phyloP scores from a whole-genome alignment of 2,329 filamentous ascomycete species.

The Aureobasidium namibiae region DNA sequence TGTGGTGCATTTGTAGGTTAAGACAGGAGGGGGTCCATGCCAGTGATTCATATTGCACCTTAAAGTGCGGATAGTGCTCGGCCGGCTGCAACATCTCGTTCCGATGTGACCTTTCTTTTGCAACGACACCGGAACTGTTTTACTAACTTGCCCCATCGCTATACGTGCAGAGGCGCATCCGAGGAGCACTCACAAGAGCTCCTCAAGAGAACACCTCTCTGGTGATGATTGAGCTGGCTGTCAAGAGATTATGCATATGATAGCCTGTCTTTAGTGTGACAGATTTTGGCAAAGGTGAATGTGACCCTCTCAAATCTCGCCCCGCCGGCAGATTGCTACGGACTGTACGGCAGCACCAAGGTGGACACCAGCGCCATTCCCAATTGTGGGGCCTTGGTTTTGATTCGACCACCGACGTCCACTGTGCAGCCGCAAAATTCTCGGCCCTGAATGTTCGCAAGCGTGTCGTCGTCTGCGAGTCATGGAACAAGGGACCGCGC shows the following conservation, averaged over 20 bases:
- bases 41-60: background rate
- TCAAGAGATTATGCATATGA: background rate
- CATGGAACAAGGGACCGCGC: background rate
- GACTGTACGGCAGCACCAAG: background rate
- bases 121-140: no score
- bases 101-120: background rate
- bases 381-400: background rate
- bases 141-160: no score
- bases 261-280: background rate
- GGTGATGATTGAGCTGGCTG: background rate
- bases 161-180: no score
- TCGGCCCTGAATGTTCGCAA: background rate
- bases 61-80: background rate
- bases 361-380: background rate
- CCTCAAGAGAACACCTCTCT: background rate
- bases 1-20: background rate
- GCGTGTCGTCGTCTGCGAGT: background rate
- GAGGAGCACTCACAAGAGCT: background rate
- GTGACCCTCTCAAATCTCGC: background rate
- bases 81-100: background rate
- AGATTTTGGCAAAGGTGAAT: background rate
- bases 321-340: background rate
- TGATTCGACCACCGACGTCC: background rate
- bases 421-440: background rate
- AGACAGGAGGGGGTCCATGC: constrained; percentile 1